Percentiles rank a stretch among this genome's conserved stretches.
Evolutionary conservation across 2,329 filamentous ascomycete species (phyloP).

Genomic region (Boeremia exigua): DNA sequence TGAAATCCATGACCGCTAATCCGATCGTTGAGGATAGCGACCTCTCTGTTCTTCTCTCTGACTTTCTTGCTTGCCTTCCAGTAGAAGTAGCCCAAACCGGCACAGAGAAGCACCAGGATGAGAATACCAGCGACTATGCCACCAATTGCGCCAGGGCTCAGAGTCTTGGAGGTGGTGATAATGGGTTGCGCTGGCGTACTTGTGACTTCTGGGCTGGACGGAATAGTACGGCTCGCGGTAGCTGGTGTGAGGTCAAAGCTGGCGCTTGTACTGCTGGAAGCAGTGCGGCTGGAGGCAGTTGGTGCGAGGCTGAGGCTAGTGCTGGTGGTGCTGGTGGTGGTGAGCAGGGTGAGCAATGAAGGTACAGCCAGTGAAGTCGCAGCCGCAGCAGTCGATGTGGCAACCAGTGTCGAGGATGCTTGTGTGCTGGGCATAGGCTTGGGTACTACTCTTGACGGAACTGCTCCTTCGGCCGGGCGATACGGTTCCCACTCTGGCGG

Average conservation of each 20-base stretch:
- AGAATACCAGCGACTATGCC: neutral
- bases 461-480: slow-evolving; percentile 5
- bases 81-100: slow-evolving; percentile 4
- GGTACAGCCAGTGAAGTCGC: neutral
- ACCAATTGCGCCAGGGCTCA: neutral
- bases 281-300: neutral
- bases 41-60: neutral
- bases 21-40: slow-evolving; percentile 13
- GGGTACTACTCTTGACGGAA: neutral
- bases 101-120: slow-evolving; percentile 1
- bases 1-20: slow-evolving; percentile 12
- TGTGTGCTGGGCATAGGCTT: neutral
- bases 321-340: neutral
- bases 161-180: neutral
- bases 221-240: neutral
- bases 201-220: neutral
- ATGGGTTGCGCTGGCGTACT: neutral
- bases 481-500: slow-evolving; percentile 21
- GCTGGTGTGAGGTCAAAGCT: neutral
- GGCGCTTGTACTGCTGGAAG: neutral
- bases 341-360: too few species aligned
- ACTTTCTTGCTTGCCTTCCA: slow-evolving; percentile 6
- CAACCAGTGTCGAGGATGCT: neutral
- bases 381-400: neutral
- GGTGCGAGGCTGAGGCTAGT: neutral